These are phyloP conservation scores for Lindgomyces ingoldianus DNA, from an alignment of 495 filamentous ascomycete genomes.

Conservation along the genomic window DNA sequence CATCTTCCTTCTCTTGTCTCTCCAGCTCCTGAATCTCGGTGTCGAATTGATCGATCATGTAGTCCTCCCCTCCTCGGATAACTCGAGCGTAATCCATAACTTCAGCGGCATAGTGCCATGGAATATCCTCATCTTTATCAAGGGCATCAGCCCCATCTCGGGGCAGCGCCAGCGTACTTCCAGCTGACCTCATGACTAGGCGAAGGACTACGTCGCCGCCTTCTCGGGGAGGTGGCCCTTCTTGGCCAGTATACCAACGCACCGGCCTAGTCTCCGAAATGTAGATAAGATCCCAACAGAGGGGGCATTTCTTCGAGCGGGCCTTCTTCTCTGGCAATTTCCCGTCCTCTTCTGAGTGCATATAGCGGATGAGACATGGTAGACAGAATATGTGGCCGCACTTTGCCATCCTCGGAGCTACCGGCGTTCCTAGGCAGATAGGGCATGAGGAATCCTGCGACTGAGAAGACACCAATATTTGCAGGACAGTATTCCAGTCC, in stretches of 20 bases:
- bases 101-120: constrained; percentile 92
- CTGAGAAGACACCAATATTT: constrained; percentile 85
- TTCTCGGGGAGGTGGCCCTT: constrained; percentile 72
- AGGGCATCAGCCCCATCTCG: constrained; percentile 76
- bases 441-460: constrained; percentile 88
- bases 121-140: constrained; percentile 69
- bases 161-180: constrained; percentile 83
- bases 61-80: constrained; percentile 90
- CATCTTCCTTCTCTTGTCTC: constrained; percentile 80
- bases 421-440: constrained; percentile 87
- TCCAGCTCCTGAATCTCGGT: constrained; percentile 72
- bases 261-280: constrained; percentile 87
- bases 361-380: constrained; percentile 90
- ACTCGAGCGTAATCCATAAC: constrained; percentile 92
- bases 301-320: constrained; percentile 92
- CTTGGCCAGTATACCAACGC: constrained; percentile 87
- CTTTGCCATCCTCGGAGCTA: constrained; percentile 94
- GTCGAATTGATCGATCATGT: constrained; percentile 79
- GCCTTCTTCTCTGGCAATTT: constrained; percentile 67
- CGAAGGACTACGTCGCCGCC: constrained; percentile 88
- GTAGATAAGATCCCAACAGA: constrained; percentile 89
- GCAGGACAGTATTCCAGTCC: constrained; percentile 87
- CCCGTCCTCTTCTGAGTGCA: constrained; percentile 78
- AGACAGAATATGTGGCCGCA: constrained; percentile 98
- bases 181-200: constrained; percentile 73